Base-by-base conservation (phyloP, 1,139 yeast species). In the Fermentozyma sake region DNA sequence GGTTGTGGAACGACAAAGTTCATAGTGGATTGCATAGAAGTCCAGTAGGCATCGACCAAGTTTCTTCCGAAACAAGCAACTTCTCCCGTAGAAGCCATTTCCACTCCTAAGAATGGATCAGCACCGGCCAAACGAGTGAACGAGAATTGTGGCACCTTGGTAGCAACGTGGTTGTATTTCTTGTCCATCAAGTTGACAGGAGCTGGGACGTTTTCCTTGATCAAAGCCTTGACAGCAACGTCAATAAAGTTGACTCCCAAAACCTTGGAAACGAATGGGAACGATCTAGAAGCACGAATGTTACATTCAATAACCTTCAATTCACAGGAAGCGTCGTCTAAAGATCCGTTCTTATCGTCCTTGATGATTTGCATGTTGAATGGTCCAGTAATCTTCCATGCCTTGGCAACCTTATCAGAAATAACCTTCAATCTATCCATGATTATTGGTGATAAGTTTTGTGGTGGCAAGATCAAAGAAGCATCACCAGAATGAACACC, bases 401-500 rank as follows among this genome's bases (percentile, higher is more conserved):
- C 97, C 32, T 67, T 55, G 24, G 96, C 97, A 50, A 91, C 96
- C 66, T 86, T 87, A 50, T 80, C 91, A 29, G 98, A 87, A 46
- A 89, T 83, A 24, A 66, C 81, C 55, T 80, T 81, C 41, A 85
- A 64, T 53, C 91, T 72, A 16, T 42, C 57, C 67, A 83, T 68
- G 28, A 78, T 65, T 7, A 58, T 64, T 23, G 76, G 77, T 16
- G 79, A 72, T 36, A 84, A 63, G 37, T 68, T 63, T 55, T 81
- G 94, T 26, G 98, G 97, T 35, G 98, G 98, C 37, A 91, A 70
- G 29, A 91, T 79, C 50, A 91, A 74, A 22, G 97, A 87, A 26
- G 98, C 98, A 61, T 91, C 98, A 59, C 98, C 98, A 24, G 97
- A 87, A 63, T 91, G 98, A 31, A 91, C 87, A 68, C 98, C 98